Conservation (phyloP, 2,329 filamentous ascomycete species). For the Sporothrix inflata region DNA sequence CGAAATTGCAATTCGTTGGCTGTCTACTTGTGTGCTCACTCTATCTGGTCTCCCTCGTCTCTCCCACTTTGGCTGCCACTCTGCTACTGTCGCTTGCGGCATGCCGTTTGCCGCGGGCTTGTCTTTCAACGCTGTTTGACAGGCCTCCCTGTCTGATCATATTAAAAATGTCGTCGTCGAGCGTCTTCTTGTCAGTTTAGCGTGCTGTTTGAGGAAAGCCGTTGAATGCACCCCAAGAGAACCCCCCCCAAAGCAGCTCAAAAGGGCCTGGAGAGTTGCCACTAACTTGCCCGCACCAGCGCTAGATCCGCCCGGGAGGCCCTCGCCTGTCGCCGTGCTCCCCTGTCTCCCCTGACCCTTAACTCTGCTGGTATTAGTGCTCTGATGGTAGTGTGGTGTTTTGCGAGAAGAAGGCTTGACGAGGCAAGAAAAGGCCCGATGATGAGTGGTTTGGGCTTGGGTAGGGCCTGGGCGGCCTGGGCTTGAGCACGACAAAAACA, state of each 20-base stretch:
- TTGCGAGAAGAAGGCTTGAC: not conserved
- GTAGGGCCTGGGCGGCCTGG: too few species aligned
- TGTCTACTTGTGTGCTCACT: too few species aligned
- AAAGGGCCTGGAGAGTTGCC: too few species aligned
- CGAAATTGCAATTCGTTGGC: not conserved
- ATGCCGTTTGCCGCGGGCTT: conserved; percentile 2
- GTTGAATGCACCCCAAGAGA: conserved; percentile 3
- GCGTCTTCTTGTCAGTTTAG: not conserved
- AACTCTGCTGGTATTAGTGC: not conserved
- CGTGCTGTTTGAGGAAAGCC: conserved; percentile 9
- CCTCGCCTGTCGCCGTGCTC: not conserved
- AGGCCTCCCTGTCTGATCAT: not conserved
- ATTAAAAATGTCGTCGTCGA: not conserved
- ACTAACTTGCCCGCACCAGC: not conserved
- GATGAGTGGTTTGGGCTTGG: not conserved
- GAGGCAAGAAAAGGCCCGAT: not conserved
- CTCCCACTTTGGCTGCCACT: conserved; percentile 10
- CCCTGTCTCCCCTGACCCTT: conserved; percentile 13
- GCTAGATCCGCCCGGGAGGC: conserved; percentile 1
- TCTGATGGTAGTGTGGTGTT: not conserved
- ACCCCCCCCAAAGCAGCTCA: not conserved
- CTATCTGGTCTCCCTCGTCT: not conserved
- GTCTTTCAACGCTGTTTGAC: not conserved
- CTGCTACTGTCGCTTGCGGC: not conserved
- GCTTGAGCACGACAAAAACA: not conserved